Base-by-base conservation (phyloP, 306 rosid genomes). In the Rosa chinensis region DNA sequence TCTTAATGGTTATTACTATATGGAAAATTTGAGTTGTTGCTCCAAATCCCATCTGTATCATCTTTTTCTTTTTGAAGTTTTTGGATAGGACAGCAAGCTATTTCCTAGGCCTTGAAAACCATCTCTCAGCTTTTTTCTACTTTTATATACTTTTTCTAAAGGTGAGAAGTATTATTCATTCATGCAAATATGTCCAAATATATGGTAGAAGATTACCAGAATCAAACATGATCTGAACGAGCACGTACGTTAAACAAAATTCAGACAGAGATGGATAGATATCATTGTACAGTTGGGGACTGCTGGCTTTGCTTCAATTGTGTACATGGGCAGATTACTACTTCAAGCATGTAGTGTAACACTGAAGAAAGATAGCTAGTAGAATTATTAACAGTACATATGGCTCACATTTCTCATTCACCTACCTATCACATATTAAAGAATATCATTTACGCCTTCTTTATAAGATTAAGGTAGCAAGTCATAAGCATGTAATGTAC, bases 341-440 rank as follows among this genome's bases (percentile, higher is more conserved):
- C 67, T 61, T 6, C 55, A 42, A 58, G 5, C 12, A 35, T 7
- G 16, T 85, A 86, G 86, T 81, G 88, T 89, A 88, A 82, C 82
- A 84, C 85, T 87, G 88, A 90, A 90, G 97, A 79, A 89, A 92
- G 14, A 82, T 77, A 25, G 66, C 28, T 23, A 74, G 74, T 16
- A 16, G 75, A 71, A 20, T 56, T 17, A 6, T 48, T 18, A 45
- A 32, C 5, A 10, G 77, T 74, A 68, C 55, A 23, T 35, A 79
- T 69, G 79, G 83, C 83, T 75, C 82, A 66, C 75, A 78, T 72
- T 84, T 78, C 82, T 69, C 81, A 78, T 68, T 77, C 89, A 84
- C 91, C 93, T 81, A 88, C 81, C 89, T 72, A 82, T 86, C 85
- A 89, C 92, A 80, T 78, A 6, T 28, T 10, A 14, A 16, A 44